Base-by-base conservation (phyloP, 768 basidiomycete genomes). In the Xerocomellus amylosporus region DNA sequence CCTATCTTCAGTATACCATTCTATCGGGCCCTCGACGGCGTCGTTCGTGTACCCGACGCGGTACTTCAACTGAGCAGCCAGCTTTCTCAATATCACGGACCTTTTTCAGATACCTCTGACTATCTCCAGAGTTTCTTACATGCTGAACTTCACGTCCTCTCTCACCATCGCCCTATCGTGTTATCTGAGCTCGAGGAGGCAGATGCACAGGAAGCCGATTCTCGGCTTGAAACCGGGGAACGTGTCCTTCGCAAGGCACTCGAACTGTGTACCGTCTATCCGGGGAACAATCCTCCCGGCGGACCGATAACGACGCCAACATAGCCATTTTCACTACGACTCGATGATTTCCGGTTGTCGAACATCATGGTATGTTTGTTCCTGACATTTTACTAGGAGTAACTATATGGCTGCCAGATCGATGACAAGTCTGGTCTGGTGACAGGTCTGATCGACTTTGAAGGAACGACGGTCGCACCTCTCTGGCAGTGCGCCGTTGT, bases 341-440 rank as follows among this genome's bases (percentile, higher is more conserved):
- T 45, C 13, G 51, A 46, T 4, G 51, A 52, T 38, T 52, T 52
- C 19, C 46, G 52, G 12, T 14, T 40, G 46, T 53, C 52, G 28
- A 48, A 53, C 17, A 26, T 52, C 14, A 53, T 40, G 52, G 46
- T 53, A 26, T 0, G 34, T n/a, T 26, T 13, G 22, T 34, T 17
- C 34, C 12, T 44, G 24, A 12, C 10, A 10, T 26, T 13, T 9
- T 15, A 8, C 14, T 3, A 12, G 42, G n/a, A 19, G 12, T 26
- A 19, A 41, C 13, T 17, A 10, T 3, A 20, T 30, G 2, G 26
- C 9, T 15, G n/a, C 5, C 33, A 36, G 43, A 51, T 51, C 14
- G 19, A 51, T n/a, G 47, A 26, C 8, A 39, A 9, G 38, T 26
- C 47, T 9, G n/a, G 47, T 15, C 13, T 19, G 1, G 36, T 38